A percentile compares a stretch with the other conserved stretches of the same genome.
These are phyloP conservation scores for Eutrema salsugineum DNA, from an alignment of 441 rosid species.

Conservation along the genomic window DNA sequence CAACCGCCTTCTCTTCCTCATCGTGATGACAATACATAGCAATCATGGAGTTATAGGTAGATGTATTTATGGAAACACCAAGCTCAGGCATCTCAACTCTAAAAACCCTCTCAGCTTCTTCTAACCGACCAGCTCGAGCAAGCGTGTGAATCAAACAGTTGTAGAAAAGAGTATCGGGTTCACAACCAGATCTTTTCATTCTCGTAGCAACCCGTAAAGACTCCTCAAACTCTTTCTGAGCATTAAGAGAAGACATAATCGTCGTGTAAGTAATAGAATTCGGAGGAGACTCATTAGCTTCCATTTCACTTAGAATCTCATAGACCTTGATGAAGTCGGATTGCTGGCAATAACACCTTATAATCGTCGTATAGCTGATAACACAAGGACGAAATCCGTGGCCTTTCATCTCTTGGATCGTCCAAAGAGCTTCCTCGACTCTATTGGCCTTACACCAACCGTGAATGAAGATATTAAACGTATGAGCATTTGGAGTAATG, in stretches of 20 bases:
- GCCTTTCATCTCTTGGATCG: slow-evolving; percentile 89
- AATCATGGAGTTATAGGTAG: slow-evolving; percentile 77
- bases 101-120: slow-evolving; percentile 56
- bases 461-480: slow-evolving; percentile 78
- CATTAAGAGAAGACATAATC: slow-evolving; percentile 55
- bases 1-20: slow-evolving; percentile 44
- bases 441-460: slow-evolving; percentile 88
- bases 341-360: slow-evolving; percentile 52
- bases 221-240: slow-evolving; percentile 51
- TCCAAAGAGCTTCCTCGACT: slow-evolving; percentile 85
- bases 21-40: slow-evolving; percentile 65
- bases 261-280: slow-evolving; percentile 73
- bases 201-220: slow-evolving; percentile 48
- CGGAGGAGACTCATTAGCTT: slow-evolving; percentile 50
- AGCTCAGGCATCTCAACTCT: slow-evolving; percentile 53
- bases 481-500: slow-evolving; percentile 54
- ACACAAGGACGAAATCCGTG: slow-evolving; percentile 62
- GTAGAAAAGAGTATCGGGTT: slow-evolving; percentile 58
- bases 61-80: slow-evolving; percentile 42
- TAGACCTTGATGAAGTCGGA: slow-evolving; percentile 46
- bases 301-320: slow-evolving; percentile 73
- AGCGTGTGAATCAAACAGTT: slow-evolving; percentile 72
- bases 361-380: slow-evolving; percentile 72
- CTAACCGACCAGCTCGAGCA: slow-evolving; percentile 52
- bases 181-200: slow-evolving; percentile 48